Conservation (phyloP, 345 rosid genomes). For the Eucalyptus albens region DNA sequence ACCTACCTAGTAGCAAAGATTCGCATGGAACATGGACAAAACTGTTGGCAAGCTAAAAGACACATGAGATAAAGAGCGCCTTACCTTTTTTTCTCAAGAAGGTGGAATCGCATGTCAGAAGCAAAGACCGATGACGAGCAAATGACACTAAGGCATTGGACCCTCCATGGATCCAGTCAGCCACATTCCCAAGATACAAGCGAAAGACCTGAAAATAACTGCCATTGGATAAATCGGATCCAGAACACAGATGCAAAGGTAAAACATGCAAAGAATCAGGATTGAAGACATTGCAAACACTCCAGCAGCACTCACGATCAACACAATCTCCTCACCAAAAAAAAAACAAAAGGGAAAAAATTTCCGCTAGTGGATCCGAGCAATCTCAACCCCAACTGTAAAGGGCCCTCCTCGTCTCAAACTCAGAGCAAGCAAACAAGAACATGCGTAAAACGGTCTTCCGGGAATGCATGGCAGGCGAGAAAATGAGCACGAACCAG, state of each 20-base stretch:
- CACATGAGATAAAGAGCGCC: neutral
- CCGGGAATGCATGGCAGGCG: neutral
- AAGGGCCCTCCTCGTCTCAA: neutral
- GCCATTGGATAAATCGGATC: neutral
- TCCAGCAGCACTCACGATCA: neutral
- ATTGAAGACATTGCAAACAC: neutral
- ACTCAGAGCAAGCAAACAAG: neutral
- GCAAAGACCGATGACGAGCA: neutral
- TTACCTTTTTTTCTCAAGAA: neutral
- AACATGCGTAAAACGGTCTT: neutral
- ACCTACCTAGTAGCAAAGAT: neutral
- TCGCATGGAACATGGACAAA: neutral
- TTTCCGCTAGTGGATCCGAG: neutral
- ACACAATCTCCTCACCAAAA: neutral
- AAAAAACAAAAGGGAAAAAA: neutral
- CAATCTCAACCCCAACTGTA: neutral
- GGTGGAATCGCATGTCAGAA: neutral
- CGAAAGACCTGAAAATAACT: neutral
- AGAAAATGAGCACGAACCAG: neutral
- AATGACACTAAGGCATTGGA: neutral
- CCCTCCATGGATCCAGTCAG: neutral
- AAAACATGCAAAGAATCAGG: neutral
- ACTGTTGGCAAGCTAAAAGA: neutral
- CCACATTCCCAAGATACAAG: neutral
- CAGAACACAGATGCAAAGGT: neutral